A percentile compares a stretch with the other conserved stretches of the same genome.
phyloP scores from a whole-genome alignment of 2,329 filamentous ascomycete species.

The Sporothrix pallida region DNA sequence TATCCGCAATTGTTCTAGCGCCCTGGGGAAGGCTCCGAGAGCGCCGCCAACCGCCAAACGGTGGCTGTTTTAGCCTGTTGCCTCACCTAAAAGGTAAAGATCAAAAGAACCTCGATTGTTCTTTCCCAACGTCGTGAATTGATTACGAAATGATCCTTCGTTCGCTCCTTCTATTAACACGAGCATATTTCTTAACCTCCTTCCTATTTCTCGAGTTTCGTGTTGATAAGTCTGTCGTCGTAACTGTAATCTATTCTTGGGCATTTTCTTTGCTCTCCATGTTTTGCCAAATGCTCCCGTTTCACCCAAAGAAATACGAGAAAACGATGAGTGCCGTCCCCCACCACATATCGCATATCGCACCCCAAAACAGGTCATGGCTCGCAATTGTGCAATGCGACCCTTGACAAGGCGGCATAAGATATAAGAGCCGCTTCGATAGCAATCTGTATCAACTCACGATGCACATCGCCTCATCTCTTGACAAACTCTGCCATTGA shows the following conservation, averaged over 20 bases:
- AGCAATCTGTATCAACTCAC: background rate
- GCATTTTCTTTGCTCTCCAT: background rate
- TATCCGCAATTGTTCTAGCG: conserved; percentile 23
- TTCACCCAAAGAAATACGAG: conserved; percentile 10
- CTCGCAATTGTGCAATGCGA: conserved; percentile 8
- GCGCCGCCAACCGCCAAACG: background rate
- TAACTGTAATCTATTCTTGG: conserved; percentile 5
- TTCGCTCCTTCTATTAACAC: background rate
- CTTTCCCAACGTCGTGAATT: background rate
- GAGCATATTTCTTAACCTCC: background rate
- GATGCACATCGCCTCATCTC: background rate
- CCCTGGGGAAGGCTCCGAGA: background rate
- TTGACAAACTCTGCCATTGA: background rate
- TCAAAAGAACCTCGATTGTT: background rate
- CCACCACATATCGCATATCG: background rate
- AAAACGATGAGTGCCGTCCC: background rate
- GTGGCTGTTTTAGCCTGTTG: background rate
- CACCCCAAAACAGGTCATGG: background rate
- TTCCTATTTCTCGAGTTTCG: background rate
- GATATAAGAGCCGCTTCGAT: background rate
- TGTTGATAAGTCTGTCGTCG: background rate
- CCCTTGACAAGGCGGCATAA: conserved; percentile 8
- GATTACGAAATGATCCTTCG: background rate
- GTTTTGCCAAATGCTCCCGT: background rate
- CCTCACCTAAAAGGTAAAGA: background rate